Conservation (phyloP, 2,329 filamentous ascomycete species). For the Aspergillus pseudotamarii region DNA sequence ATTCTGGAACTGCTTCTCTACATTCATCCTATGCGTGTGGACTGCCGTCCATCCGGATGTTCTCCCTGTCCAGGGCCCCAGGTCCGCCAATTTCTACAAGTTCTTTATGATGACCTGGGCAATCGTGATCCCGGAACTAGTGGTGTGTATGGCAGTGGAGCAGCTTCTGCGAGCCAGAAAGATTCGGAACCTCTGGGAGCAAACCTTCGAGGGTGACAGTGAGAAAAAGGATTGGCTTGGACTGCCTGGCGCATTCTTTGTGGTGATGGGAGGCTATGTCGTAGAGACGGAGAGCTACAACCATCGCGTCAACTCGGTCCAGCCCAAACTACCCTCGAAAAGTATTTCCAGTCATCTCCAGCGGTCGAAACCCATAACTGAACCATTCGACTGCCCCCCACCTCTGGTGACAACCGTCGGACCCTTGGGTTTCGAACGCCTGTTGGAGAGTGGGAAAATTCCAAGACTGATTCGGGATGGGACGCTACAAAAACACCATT, state of each 20-base stretch:
- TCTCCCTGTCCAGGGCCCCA: not conserved
- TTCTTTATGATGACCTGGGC: not conserved
- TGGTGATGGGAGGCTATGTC: constrained; percentile 3
- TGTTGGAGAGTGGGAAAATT: not conserved
- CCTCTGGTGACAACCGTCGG: not conserved
- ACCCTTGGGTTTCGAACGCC: not conserved
- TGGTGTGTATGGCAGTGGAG: constrained; percentile 1
- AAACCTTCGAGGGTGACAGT: not conserved
- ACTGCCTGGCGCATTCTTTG: not conserved
- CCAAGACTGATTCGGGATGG: not conserved
- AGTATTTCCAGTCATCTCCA: no score
- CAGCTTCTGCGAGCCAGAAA: not conserved
- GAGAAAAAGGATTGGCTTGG: not conserved
- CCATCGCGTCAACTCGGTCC: not conserved
- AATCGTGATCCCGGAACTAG: not conserved
- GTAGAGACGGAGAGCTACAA: not conserved
- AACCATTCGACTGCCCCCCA: not conserved
- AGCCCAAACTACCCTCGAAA: no score
- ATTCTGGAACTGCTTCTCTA: constrained; percentile 1
- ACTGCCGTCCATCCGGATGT: constrained; percentile 7
- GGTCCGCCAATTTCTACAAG: not conserved
- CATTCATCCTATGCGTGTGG: constrained; percentile 7
- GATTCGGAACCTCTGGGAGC: not conserved
- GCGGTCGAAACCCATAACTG: no score
- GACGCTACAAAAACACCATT: not conserved